phyloP scores from a whole-genome alignment of 2,329 filamentous ascomycete species.

The Alternaria viburni region DNA sequence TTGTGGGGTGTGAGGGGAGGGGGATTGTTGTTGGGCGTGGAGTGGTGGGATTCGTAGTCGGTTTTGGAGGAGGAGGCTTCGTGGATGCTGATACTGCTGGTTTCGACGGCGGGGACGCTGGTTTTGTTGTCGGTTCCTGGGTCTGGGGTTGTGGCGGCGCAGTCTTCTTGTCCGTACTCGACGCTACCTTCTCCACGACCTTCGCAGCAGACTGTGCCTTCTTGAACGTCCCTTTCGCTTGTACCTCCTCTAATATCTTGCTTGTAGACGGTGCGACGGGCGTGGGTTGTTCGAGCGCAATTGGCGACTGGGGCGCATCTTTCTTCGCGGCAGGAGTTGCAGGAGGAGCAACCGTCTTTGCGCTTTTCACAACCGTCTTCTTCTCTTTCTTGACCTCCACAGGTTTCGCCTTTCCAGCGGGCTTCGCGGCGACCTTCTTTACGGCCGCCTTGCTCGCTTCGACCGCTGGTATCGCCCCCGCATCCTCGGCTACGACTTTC shows the following conservation, averaged over 20 bases:
- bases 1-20: slow-evolving; percentile 26
- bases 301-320: slow-evolving; percentile 11
- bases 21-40: slow-evolving; percentile 30
- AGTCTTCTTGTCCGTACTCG: background rate
- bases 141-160: background rate
- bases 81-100: background rate
- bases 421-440: slow-evolving; percentile 34
- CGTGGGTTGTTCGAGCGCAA: slow-evolving; percentile 22
- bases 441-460: slow-evolving; percentile 23
- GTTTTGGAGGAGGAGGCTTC: background rate
- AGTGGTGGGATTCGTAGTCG: background rate
- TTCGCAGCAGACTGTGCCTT: background rate
- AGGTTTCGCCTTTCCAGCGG: slow-evolving; percentile 19
- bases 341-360: slow-evolving; percentile 5
- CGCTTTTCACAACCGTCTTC: slow-evolving; percentile 19
- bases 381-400: slow-evolving; percentile 15
- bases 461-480: slow-evolving; percentile 6
- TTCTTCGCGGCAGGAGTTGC: slow-evolving; percentile 13
- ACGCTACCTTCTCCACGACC: background rate
- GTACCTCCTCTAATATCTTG: slow-evolving; percentile 42
- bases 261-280: slow-evolving; percentile 35
- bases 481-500: slow-evolving; percentile 36
- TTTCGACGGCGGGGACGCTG: slow-evolving; percentile 15
- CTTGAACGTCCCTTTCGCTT: slow-evolving; percentile 30
- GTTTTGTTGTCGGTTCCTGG: background rate